Conservation (phyloP, 257 asterid genomes). For the Scutellaria minor region DNA sequence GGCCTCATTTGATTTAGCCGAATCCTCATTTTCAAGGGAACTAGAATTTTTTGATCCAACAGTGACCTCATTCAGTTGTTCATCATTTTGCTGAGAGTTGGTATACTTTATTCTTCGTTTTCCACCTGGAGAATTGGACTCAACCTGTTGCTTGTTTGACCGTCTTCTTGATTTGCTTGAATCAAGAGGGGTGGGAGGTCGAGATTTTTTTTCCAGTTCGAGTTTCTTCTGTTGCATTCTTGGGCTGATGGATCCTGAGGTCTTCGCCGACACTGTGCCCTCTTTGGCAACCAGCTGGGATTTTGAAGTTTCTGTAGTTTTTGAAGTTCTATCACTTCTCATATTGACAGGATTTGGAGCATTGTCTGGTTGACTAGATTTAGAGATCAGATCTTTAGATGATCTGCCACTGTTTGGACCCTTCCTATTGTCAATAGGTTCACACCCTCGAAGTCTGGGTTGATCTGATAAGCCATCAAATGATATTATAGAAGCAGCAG, state of each 20-base stretch:
- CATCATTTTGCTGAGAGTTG: conserved; percentile 47
- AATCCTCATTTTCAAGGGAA: conserved; percentile 47
- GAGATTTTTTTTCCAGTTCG: conserved; percentile 71
- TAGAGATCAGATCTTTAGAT: conserved; percentile 44
- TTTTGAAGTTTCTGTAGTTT: conserved; percentile 52
- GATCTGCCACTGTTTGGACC: conserved; percentile 37
- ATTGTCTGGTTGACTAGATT: conserved; percentile 45
- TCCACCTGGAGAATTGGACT: conserved; percentile 75
- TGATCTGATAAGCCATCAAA: conserved; percentile 51
- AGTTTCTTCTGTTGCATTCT: conserved; percentile 71
- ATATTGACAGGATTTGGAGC: conserved; percentile 41
- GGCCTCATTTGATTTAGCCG: conserved; percentile 46
- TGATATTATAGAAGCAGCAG: conserved; percentile 66
- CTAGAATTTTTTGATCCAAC: conserved; percentile 44
- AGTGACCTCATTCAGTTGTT: conserved; percentile 50
- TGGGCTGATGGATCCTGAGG: conserved; percentile 72
- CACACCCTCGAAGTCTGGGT: conserved; percentile 47
- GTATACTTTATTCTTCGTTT: conserved; percentile 59
- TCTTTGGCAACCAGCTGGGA: conserved; percentile 56
- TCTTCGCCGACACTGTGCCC: conserved; percentile 45
- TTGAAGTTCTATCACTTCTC: conserved; percentile 40
- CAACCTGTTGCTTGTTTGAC: conserved; percentile 60
- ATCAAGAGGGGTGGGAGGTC: conserved; percentile 76
- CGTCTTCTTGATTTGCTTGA: conserved; percentile 60
- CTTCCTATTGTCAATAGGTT: conserved; percentile 45